phyloP scores from a whole-genome alignment of 208 protist genomes.

The Phytomonas serpens region DNA sequence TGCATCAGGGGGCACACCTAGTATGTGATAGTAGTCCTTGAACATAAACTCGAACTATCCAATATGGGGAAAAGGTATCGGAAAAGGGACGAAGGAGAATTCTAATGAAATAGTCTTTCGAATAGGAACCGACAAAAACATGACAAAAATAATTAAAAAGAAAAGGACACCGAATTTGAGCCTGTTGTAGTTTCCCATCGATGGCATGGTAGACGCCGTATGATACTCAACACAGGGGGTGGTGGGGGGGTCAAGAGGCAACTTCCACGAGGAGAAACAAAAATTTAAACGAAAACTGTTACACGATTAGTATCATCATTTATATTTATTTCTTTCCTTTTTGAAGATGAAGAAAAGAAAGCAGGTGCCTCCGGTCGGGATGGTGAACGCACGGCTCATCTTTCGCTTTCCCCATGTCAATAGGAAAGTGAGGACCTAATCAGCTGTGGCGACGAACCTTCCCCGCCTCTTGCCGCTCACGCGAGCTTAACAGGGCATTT shows the following conservation, averaged over 20 bases:
- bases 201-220: too few species aligned
- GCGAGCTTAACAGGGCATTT: conserved; percentile 74
- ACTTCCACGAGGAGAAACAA: conserved; percentile 8
- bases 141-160: conserved; percentile 7
- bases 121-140: conserved; percentile 9
- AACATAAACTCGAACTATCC: conserved; percentile 41
- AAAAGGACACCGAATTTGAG: conserved; percentile 2
- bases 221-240: too few species aligned
- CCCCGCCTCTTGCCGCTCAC: conserved; percentile 73
- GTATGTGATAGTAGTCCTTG: conserved; percentile 76
- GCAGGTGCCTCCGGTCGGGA: background rate
- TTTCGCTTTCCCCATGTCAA: background rate
- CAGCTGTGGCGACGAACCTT: conserved; percentile 24
- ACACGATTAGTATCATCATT: too few species aligned
- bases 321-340: background rate
- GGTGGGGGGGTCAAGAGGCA: too few species aligned
- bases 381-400: background rate
- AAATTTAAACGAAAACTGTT: conserved; percentile 10
- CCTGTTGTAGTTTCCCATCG: background rate
- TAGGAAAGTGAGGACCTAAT: too few species aligned
- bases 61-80: conserved; percentile 6
- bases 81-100: conserved; percentile 1
- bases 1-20: conserved; percentile 45
- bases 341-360: background rate
- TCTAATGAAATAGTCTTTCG: conserved; percentile 5